A percentile compares a stretch with the other conserved stretches of the same genome.
phyloP scores from a whole-genome alignment of 345 rosid genomes.

The Salix purpurea region DNA sequence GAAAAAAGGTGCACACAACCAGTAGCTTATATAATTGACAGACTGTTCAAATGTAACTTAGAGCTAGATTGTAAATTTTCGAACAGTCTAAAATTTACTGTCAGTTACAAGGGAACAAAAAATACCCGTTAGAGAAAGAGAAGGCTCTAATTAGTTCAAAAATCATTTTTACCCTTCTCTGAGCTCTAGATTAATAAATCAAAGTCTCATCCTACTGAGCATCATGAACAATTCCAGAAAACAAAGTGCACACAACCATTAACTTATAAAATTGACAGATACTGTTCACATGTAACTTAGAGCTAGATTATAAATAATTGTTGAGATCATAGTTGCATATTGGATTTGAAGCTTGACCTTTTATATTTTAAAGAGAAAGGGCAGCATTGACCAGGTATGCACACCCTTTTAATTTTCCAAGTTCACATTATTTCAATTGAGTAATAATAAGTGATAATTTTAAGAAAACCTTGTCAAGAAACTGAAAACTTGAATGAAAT shows the following conservation, averaged over 20 bases:
- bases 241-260: not conserved
- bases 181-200: not conserved
- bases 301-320: too few species aligned
- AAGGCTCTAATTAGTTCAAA: not conserved
- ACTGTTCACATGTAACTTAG: not conserved
- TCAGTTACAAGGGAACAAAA: not conserved
- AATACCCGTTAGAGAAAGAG: not conserved
- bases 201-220: not conserved
- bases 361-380: not conserved
- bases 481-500: not conserved
- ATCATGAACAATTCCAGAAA: not conserved
- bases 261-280: not conserved
- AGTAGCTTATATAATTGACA: not conserved
- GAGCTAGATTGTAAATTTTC: not conserved
- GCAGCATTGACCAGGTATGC: not conserved
- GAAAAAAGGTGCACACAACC: not conserved
- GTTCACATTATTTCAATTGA: not conserved
- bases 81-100: not conserved
- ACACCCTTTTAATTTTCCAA: not conserved
- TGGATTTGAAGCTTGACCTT: not conserved
- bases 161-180: not conserved
- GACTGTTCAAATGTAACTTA: not conserved
- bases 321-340: not conserved
- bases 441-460: not conserved
- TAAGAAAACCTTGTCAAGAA: not conserved